A percentile compares a stretch with the other conserved stretches of the same genome.
Evolutionary conservation across 768 basidiomycete species (phyloP).

Genomic region (Mycena rebaudengoi): DNA sequence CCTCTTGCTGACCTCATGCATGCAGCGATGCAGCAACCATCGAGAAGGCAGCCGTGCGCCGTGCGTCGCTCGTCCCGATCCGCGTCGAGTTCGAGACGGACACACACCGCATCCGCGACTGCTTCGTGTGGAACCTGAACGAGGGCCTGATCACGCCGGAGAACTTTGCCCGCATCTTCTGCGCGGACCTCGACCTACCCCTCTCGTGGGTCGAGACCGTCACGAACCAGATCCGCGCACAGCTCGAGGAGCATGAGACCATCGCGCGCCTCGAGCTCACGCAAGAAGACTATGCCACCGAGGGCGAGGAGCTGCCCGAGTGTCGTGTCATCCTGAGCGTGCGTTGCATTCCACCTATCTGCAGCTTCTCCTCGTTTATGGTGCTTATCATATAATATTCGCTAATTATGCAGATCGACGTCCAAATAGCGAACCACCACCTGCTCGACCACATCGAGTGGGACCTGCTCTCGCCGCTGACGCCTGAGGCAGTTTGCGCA

Average conservation of each 20-base stretch:
- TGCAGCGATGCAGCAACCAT: constrained; percentile 71
- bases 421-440: constrained; percentile 93
- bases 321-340: constrained; percentile 87
- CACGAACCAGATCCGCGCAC: constrained; percentile 87
- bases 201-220: constrained; percentile 77
- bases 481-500: constrained; percentile 86
- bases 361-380: background rate
- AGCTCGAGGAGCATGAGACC: constrained; percentile 89
- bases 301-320: constrained; percentile 68
- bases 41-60: constrained; percentile 64
- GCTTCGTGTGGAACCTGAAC: constrained; percentile 95
- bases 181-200: constrained; percentile 86
- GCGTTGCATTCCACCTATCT: constrained; percentile 39
- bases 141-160: constrained; percentile 89
- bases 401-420: constrained; percentile 79
- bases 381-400: background rate
- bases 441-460: constrained; percentile 97
- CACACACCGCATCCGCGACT: constrained; percentile 90
- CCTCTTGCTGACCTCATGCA: constrained; percentile 13
- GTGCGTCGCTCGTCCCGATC: constrained; percentile 80
- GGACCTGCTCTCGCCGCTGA: constrained; percentile 94
- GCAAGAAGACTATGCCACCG: constrained; percentile 51
- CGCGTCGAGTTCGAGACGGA: constrained; percentile 96
- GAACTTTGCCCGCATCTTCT: constrained; percentile 86
- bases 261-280: constrained; percentile 80